Evolutionary conservation across 148 eudicot genomes (phyloP).

Genomic region (Cornus controversa): DNA sequence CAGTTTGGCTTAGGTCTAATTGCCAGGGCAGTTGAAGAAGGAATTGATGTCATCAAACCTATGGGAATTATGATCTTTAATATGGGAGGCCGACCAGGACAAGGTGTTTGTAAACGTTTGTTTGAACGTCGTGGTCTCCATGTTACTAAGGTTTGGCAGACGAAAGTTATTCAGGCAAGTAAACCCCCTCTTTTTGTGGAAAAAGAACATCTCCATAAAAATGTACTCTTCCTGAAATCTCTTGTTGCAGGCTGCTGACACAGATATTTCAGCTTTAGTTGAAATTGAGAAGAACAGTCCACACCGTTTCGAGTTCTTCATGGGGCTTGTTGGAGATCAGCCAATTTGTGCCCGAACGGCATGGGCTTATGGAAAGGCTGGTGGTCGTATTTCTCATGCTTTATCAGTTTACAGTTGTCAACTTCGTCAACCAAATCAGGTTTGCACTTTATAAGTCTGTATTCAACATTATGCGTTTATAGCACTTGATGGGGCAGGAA

Average conservation of each 20-base stretch:
- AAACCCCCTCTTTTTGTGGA: background rate
- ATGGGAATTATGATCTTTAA: constrained; percentile 91
- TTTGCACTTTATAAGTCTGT: constrained; percentile 7
- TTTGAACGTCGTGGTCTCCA: constrained; percentile 95
- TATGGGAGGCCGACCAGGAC: constrained; percentile 99
- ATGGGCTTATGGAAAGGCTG: constrained; percentile 96
- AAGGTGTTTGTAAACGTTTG: constrained; percentile 93
- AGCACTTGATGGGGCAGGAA: background rate
- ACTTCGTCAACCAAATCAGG: constrained; percentile 93
- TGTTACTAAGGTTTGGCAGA: constrained; percentile 94
- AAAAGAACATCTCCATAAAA: background rate
- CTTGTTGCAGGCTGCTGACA: constrained; percentile 84
- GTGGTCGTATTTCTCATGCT: constrained; percentile 97
- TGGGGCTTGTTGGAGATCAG: constrained; percentile 93
- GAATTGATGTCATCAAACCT: constrained; percentile 91
- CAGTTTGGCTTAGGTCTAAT: constrained; percentile 96
- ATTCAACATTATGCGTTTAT: constrained; percentile 1
- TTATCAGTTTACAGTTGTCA: constrained; percentile 92
- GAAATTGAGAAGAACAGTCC: constrained; percentile 97
- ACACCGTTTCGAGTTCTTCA: constrained; percentile 98
- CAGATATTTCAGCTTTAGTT: constrained; percentile 92
- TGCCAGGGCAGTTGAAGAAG: constrained; percentile 98
- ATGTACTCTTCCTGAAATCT: constrained; percentile 9
- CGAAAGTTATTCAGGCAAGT: constrained; percentile 87
- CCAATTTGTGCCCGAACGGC: constrained; percentile 99